Evolutionary conservation across 768 basidiomycete genomes (phyloP).

Genomic region (Psilocybe cubensis): DNA sequence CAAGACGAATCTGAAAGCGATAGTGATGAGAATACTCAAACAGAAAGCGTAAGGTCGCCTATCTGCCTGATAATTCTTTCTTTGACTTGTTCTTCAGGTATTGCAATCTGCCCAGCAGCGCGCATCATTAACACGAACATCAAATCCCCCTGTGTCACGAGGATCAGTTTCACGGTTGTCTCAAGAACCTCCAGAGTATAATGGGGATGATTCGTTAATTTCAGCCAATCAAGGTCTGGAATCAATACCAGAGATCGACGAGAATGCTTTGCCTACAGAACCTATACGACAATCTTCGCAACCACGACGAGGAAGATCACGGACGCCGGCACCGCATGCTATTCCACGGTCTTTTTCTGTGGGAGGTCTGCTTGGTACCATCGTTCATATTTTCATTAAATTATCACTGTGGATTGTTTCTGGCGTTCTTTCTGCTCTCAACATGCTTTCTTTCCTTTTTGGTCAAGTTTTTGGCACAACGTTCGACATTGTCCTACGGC

Average conservation of each 20-base stretch:
- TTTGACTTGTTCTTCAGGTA: constrained; percentile 21
- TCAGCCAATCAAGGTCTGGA: constrained; percentile 57
- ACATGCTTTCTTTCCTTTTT: constrained; percentile 41
- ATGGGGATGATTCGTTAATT: constrained; percentile 40
- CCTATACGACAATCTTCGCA: constrained; percentile 21
- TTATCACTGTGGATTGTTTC: constrained; percentile 24
- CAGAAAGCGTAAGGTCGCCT: constrained; percentile 34
- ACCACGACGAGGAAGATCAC: constrained; percentile 29
- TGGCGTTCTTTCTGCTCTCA: constrained; percentile 33
- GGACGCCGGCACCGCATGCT: constrained; percentile 32
- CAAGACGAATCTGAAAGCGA: constrained; percentile 56
- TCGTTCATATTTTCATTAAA: constrained; percentile 36
- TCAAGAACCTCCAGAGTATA: constrained; percentile 38
- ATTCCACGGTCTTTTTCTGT: constrained; percentile 36
- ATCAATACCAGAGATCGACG: constrained; percentile 70
- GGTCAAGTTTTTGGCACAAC: constrained; percentile 54
- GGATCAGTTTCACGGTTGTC: constrained; percentile 34
- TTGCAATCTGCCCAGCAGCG: constrained; percentile 39
- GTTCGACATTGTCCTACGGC: constrained; percentile 49
- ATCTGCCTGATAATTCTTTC: background rate
- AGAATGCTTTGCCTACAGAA: constrained; percentile 35
- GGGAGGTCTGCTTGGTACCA: constrained; percentile 45
- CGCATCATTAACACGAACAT: constrained; percentile 29
- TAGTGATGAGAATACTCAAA: constrained; percentile 47
- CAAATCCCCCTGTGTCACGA: constrained; percentile 36